Base-by-base conservation (phyloP, 805 yeast genomes). In the Metschnikowia chrysomelidarum region DNA sequence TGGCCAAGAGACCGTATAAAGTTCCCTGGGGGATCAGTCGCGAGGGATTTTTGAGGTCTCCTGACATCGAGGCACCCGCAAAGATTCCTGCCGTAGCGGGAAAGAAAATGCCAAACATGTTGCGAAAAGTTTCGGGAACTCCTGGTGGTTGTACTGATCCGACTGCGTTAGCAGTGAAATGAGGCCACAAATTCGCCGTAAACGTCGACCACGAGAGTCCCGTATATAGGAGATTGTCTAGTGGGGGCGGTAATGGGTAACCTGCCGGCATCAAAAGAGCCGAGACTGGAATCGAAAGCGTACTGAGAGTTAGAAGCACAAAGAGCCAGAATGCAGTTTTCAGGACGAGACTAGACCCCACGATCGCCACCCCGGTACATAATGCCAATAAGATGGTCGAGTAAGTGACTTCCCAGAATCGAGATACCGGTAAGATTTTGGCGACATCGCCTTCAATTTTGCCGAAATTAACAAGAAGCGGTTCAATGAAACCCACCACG, bases 51-150 rank as follows among this genome's bases (percentile, higher is more conserved):
- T 75, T 66, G 44, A 93, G 69, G 50, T 88, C 96, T 13, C 98
- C 98, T 25, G 96, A 87, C 99, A 93, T 93, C 16, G 95, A 85
- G 2, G 98, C 97, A 12, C 99, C 99, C 2, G 98, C 98, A 59
- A 93, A 82, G 18, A 93, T 89, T 39, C 99, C 99, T 5, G 98
- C 96, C 0, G 98, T 91, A 1, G 98, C 96, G 8, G 98, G 97
- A 66, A 93, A 93, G 57, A 93, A 87, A 28, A 93, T 86, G 3
- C 98, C 98, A 73, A 93, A 93, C 45, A 94, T 62, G 55, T 85
- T 83, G 36, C 80, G 77, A 53, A 91, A 87, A 1, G 81, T 87
- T 56, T 91, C 98, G 3, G 64, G 61, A 3, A 54, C 54, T 3
- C 60, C 66, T 5, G 60, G 54, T 11, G 72, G 77, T 28, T 50